Conservation (phyloP, 1,284 basidiomycete genomes). For the Puccinia coronata region DNA sequence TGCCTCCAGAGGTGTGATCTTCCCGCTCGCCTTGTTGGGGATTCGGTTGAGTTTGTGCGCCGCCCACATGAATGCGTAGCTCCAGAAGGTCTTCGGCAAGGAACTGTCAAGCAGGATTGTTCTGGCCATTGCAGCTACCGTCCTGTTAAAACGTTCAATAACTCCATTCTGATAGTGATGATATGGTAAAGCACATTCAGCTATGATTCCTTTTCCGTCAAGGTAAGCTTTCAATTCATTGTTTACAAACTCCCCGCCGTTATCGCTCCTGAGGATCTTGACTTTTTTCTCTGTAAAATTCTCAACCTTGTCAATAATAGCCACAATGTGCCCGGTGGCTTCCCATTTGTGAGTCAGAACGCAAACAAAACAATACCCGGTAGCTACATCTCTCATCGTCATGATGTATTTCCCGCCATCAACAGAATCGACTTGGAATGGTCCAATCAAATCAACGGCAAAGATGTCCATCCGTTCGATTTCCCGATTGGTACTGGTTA, state of each 20-base stretch:
- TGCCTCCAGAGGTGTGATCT: too few species aligned
- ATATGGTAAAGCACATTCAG: not conserved
- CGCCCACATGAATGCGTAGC: too few species aligned
- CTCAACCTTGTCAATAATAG: too few species aligned
- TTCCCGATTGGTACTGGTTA: not conserved
- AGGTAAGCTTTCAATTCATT: too few species aligned
- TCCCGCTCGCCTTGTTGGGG: too few species aligned
- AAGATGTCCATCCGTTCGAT: not conserved
- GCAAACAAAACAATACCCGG: too few species aligned
- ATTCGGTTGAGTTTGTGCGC: too few species aligned
- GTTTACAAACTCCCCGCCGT: not conserved
- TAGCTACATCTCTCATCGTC: too few species aligned
- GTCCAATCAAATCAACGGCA: not conserved
- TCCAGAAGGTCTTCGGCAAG: conserved; percentile 43
- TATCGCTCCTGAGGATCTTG: conserved; percentile 20
- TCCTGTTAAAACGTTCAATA: not conserved
- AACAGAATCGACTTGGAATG: not conserved
- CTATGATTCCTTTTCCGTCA: not conserved
- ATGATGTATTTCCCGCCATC: not conserved
- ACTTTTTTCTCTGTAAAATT: not conserved
- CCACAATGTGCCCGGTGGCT: too few species aligned
- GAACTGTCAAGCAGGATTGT: not conserved
- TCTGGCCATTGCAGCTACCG: not conserved
- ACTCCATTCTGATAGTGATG: conserved; percentile 48
- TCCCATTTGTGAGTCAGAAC: too few species aligned